These are phyloP conservation scores for Cornus controversa DNA, from an alignment of 148 eudicot species.

Conservation along the genomic window DNA sequence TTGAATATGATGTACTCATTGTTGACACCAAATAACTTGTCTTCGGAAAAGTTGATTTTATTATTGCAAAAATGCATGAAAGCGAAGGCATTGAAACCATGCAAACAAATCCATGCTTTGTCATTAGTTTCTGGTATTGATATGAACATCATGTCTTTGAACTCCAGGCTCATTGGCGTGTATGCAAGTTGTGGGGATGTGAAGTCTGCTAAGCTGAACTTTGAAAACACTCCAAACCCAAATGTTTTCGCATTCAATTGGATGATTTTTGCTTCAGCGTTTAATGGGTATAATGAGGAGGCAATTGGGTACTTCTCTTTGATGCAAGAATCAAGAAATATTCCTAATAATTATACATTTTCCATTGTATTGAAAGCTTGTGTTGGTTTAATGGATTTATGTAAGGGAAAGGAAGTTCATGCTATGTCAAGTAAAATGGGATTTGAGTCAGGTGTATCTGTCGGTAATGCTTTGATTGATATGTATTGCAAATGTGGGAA, in stretches of 20 bases:
- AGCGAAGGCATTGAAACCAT: constrained; percentile 36
- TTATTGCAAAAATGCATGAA: constrained; percentile 56
- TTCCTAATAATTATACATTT: constrained; percentile 53
- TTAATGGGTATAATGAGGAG: constrained; percentile 37
- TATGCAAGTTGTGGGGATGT: constrained; percentile 59
- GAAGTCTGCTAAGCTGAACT: constrained; percentile 44
- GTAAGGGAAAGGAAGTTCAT: constrained; percentile 60
- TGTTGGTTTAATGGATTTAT: constrained; percentile 58
- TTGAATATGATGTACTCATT: not conserved
- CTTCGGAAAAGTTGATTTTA: constrained; percentile 15
- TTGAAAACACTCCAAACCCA: constrained; percentile 41
- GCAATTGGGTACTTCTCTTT: constrained; percentile 53
- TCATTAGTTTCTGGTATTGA: constrained; percentile 31
- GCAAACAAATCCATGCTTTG: constrained; percentile 57
- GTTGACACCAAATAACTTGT: not conserved
- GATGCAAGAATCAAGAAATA: constrained; percentile 28
- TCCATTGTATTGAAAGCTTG: constrained; percentile 55
- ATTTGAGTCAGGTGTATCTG: constrained; percentile 38
- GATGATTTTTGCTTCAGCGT: constrained; percentile 64
- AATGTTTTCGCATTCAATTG: constrained; percentile 67
- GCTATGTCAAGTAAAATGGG: constrained; percentile 42
- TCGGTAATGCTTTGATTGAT: constrained; percentile 63
- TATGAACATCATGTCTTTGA: constrained; percentile 26
- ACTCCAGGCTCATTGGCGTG: constrained; percentile 46
- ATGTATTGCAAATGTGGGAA: constrained; percentile 60